Evolutionary conservation across 176 grass and related monocot species (phyloP).

Genomic region (Eragrostis nindensis): DNA sequence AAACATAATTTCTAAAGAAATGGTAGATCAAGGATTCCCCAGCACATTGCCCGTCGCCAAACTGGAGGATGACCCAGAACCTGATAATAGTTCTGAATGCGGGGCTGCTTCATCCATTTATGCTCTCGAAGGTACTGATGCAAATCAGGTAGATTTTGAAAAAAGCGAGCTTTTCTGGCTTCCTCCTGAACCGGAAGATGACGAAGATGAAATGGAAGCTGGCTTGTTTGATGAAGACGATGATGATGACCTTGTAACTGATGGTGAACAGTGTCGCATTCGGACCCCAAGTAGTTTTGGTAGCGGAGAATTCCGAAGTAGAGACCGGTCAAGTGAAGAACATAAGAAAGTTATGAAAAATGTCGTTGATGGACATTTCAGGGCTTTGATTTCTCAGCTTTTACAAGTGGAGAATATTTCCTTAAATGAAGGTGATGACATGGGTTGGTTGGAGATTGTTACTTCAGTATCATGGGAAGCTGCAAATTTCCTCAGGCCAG

Average conservation of each 20-base stretch:
- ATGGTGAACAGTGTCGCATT: constrained; percentile 42
- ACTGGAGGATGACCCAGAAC: constrained; percentile 82
- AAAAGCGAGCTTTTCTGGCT: constrained; percentile 77
- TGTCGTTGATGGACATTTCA: constrained; percentile 88
- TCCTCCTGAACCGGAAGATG: constrained; percentile 90
- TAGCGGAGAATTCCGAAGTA: constrained; percentile 60
- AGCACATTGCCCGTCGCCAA: constrained; percentile 42
- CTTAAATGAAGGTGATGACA: constrained; percentile 60
- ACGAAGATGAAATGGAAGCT: constrained; percentile 69
- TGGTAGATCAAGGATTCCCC: constrained; percentile 44
- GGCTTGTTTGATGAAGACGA: constrained; percentile 53
- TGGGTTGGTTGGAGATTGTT: constrained; percentile 92
- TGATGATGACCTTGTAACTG: constrained; percentile 40
- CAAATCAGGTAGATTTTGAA: constrained; percentile 80
- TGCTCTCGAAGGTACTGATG: constrained; percentile 62
- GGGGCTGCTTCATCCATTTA: constrained; percentile 86
- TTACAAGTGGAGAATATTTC: constrained; percentile 79
- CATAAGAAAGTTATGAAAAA: constrained; percentile 86
- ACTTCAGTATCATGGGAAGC: constrained; percentile 87
- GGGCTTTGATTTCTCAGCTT: constrained; percentile 81
- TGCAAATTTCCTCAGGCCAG: constrained; percentile 84
- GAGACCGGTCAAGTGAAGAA: constrained; percentile 67
- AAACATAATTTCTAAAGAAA: constrained; percentile 53
- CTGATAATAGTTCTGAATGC: constrained; percentile 79
- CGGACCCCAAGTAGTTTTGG: constrained; percentile 73